These are phyloP conservation scores for Yamadazyma paraphyllophila DNA, from an alignment of 805 yeast genomes.

Conservation along the genomic window DNA sequence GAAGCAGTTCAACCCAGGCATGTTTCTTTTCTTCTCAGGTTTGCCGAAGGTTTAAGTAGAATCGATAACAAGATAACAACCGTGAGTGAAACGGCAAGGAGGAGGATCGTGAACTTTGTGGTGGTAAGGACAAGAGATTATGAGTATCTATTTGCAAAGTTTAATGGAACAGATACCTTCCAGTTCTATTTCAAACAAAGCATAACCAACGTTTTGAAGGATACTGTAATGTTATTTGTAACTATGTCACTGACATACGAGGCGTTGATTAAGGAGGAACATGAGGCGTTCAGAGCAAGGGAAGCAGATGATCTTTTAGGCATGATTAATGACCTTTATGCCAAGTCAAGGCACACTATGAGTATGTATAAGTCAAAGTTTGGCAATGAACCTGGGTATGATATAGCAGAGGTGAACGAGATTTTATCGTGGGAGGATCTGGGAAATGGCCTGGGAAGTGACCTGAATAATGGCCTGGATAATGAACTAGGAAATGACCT, in stretches of 20 bases:
- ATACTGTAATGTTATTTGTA: conserved; percentile 16
- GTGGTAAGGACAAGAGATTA: conserved; percentile 24
- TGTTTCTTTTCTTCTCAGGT: background rate
- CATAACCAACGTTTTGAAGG: conserved; percentile 19
- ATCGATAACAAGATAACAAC: background rate
- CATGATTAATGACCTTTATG: conserved; percentile 7
- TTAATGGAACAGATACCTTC: background rate
- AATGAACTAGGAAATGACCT: background rate
- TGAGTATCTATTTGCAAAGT: conserved; percentile 12
- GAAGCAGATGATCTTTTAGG: conserved; percentile 18
- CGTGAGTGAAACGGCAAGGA: background rate
- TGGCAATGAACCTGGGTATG: conserved; percentile 1
- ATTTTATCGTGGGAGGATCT: too few species aligned
- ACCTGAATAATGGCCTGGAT: background rate
- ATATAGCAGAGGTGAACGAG: conserved; percentile 4
- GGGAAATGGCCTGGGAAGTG: too few species aligned
- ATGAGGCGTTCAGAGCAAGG: conserved; percentile 13
- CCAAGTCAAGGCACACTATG: background rate
- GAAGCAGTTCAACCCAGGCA: background rate
- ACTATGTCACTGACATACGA: conserved; percentile 17
- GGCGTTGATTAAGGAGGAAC: conserved; percentile 11
- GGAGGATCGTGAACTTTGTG: conserved; percentile 6
- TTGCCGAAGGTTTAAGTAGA: background rate
- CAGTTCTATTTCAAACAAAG: conserved; percentile 4
- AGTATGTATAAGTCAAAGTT: background rate